A percentile compares a stretch with the other conserved stretches of the same genome.
Evolutionary conservation across 2,329 filamentous ascomycete genomes (phyloP).

Genomic region (Dactylonectria macrodidyma): DNA sequence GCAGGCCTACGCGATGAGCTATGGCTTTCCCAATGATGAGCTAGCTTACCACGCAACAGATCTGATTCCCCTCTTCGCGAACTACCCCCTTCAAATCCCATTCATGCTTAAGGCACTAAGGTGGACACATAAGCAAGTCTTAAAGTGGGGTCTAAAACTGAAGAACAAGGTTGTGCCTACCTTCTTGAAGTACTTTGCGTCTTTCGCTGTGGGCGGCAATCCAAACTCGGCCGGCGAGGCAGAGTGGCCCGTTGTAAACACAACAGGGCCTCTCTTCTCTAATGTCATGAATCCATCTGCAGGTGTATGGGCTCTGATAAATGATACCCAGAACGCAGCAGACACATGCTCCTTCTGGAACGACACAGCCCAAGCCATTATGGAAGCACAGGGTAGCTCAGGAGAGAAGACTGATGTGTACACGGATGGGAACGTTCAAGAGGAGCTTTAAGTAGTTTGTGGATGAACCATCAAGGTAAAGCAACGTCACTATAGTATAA

Average conservation of each 20-base stretch:
- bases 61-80: conserved; percentile 18
- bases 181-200: not conserved
- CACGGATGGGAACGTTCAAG: too few relatives aligned
- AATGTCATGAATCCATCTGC: not conserved
- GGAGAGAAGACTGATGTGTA: too few relatives aligned
- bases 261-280: not conserved
- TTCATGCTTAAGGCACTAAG: not conserved
- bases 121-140: not conserved
- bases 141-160: not conserved
- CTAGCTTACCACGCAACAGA: conserved; percentile 14
- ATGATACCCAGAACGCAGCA: not conserved
- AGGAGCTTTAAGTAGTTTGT: too few relatives aligned
- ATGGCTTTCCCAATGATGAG: not conserved
- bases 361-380: not conserved
- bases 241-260: not conserved
- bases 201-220: not conserved
- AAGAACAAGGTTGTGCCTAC: not conserved
- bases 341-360: not conserved
- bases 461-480: too few relatives aligned
- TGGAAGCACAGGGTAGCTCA: too few relatives aligned
- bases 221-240: not conserved
- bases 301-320: not conserved
- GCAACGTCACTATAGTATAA: too few relatives aligned
- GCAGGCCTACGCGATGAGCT: conserved; percentile 30
- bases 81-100: not conserved